phyloP scores from a whole-genome alignment of 2,329 filamentous ascomycete genomes.

The Aspergillus sp. region DNA sequence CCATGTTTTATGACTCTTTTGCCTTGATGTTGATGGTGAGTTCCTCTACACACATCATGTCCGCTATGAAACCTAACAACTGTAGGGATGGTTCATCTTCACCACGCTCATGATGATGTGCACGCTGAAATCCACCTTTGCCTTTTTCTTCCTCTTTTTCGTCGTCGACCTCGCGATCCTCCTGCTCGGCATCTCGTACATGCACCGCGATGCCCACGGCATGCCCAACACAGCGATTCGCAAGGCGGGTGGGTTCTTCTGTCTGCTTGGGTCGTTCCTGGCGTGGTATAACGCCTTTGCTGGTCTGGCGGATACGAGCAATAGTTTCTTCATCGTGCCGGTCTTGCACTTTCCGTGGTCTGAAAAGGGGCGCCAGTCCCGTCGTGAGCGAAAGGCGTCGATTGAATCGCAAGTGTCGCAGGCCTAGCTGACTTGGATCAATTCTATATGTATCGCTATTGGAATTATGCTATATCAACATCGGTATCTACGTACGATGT shows the following conservation, averaged over 20 bases:
- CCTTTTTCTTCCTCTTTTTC: constrained; percentile 77
- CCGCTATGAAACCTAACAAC: too few species aligned
- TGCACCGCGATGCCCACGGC: constrained; percentile 50
- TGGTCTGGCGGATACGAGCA: constrained; percentile 68
- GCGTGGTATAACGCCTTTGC: constrained; percentile 87
- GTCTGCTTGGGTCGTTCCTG: constrained; percentile 73
- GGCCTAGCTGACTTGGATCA: not conserved
- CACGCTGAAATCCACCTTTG: constrained; percentile 73
- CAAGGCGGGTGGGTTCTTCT: constrained; percentile 75
- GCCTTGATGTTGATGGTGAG: constrained; percentile 69
- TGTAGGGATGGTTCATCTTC: constrained; percentile 79
- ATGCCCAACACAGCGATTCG: constrained; percentile 51
- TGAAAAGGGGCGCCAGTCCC: constrained; percentile 59
- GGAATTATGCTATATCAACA: too few species aligned
- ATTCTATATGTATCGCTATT: too few species aligned
- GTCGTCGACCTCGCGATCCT: constrained; percentile 74
- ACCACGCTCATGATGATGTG: constrained; percentile 71
- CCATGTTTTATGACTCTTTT: constrained; percentile 59
- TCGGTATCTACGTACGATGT: too few species aligned
- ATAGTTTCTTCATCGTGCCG: constrained; percentile 88
- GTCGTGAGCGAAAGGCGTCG: not conserved
- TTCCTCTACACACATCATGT: too few species aligned
- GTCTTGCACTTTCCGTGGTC: constrained; percentile 96
- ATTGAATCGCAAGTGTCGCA: not conserved
- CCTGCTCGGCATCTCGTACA: constrained; percentile 65